Base-by-base conservation (phyloP, 306 rosid species). In the Canavalia gladiata region DNA sequence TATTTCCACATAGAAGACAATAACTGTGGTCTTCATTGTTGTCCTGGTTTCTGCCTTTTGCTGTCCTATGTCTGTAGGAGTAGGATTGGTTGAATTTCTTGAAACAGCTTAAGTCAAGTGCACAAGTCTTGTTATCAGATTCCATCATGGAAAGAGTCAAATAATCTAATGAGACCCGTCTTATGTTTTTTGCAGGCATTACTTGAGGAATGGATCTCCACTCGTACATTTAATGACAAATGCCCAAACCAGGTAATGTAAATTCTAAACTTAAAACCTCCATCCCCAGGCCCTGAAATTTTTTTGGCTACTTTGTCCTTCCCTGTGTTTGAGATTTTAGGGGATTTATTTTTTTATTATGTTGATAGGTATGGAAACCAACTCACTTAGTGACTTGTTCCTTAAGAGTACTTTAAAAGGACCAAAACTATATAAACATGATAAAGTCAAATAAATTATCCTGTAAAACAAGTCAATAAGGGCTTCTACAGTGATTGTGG, bases 201-300 rank as follows among this genome's bases (percentile, higher is more conserved):
- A 78, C 92, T 95, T 56, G 99, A 95, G 88, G 99, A 95, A 80
- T 94, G 94, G 94, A 89, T 95, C 47, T 74, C 89, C 7, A 81
- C 85, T 37, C 90, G 91, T 39, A 84, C 92, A 46, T 87, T 89
- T 77, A 86, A 52, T 37, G 99, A 89, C 47, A 91, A 89, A 80
- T 89, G 84, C 82, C 86, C 88, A 28, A 81, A 81, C 54, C 88
- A 89, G 98, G 99, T 95, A 85, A 11, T 1, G 25, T 52, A 43
- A 79, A 33, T 41, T 57, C 46, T 68, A 11, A 54, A 76, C 63
- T 63, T 56, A 43, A 35, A 55, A 8, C 13, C 6, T 10, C 79
- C 34, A 3, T 72, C 65, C 28, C 55, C 8, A 37, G 31, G 59
- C 33, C 45, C 11, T 47, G 18, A 47, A 51, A 7, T 73, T 63